These are phyloP conservation scores for Neocatenulostroma microsporum DNA, from an alignment of 2,329 filamentous ascomycete species.

Conservation along the genomic window DNA sequence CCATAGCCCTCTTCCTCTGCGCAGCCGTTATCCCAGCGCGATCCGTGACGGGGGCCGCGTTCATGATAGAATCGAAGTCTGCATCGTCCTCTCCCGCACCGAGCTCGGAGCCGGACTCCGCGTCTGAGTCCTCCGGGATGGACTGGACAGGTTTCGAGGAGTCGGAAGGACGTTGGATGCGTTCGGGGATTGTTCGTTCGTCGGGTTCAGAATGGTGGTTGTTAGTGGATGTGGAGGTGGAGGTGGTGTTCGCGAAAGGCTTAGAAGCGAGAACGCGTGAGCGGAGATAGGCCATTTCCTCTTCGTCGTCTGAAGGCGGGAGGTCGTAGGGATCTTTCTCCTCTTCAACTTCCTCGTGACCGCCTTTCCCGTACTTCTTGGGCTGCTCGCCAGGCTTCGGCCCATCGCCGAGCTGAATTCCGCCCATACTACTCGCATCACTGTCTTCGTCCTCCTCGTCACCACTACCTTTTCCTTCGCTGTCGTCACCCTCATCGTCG, in stretches of 20 bases:
- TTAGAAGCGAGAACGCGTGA: conserved; percentile 86
- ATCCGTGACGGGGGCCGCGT: conserved; percentile 83
- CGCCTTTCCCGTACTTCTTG: conserved; percentile 33
- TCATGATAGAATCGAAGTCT: conserved; percentile 87
- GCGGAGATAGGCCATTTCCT: conserved; percentile 87
- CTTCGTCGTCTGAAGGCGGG: conserved; percentile 70
- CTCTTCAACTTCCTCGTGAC: conserved; percentile 36
- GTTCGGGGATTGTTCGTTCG: conserved; percentile 53
- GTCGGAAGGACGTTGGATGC: conserved; percentile 52
- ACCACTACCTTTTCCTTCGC: conserved; percentile 34
- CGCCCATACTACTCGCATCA: conserved; percentile 28
- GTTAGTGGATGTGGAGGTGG: conserved; percentile 32
- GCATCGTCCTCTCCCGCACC: conserved; percentile 56
- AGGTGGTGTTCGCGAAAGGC: conserved; percentile 74
- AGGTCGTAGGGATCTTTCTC: conserved; percentile 64
- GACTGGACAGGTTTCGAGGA: conserved; percentile 37
- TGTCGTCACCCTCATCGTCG: conserved; percentile 43
- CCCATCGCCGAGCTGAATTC: conserved; percentile 29
- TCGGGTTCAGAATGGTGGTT: conserved; percentile 34
- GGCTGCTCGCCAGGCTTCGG: conserved; percentile 47
- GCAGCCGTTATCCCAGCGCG: conserved; percentile 64
- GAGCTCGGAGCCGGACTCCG: conserved; percentile 65
- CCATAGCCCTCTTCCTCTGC: conserved; percentile 47
- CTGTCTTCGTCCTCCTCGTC: conserved; percentile 38
- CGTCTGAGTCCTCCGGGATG: conserved; percentile 49